Conservation (phyloP, 129 eudicot species). For the Dittrichia graveolens region DNA sequence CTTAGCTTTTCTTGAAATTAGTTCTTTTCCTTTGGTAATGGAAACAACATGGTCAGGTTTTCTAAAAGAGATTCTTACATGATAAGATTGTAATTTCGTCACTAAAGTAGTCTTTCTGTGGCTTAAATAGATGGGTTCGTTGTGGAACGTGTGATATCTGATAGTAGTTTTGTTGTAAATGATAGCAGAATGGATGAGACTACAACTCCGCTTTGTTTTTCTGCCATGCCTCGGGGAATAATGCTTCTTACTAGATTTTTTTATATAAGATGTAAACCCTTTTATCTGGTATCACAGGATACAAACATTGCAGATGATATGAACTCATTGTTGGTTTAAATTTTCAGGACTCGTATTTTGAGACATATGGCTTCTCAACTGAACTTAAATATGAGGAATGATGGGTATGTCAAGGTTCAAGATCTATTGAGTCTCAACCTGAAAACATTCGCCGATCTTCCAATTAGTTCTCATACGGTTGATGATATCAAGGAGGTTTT, state of each 20-base stretch:
- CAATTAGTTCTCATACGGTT: conserved; percentile 64
- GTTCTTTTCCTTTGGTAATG: neutral
- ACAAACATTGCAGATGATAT: conserved; percentile 8
- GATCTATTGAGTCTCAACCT: conserved; percentile 74
- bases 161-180: neutral
- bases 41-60: too few relatives aligned
- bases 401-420: conserved; percentile 87
- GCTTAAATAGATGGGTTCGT: neutral
- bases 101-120: neutral
- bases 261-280: too few relatives aligned
- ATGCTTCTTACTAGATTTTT: too few relatives aligned
- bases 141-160: neutral
- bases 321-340: neutral
- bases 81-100: too few relatives aligned
- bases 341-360: conserved; percentile 74
- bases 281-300: conserved; percentile 1
- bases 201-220: too few relatives aligned
- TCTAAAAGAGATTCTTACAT: too few relatives aligned
- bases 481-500: conserved; percentile 83
- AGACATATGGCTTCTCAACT: conserved; percentile 84
- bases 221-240: too few relatives aligned
- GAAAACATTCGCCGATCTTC: conserved; percentile 73
- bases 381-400: conserved; percentile 74
- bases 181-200: neutral
- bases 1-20: neutral